Evolutionary conservation across 805 yeast genomes (phyloP).

Genomic region (Pichia nakasei): DNA sequence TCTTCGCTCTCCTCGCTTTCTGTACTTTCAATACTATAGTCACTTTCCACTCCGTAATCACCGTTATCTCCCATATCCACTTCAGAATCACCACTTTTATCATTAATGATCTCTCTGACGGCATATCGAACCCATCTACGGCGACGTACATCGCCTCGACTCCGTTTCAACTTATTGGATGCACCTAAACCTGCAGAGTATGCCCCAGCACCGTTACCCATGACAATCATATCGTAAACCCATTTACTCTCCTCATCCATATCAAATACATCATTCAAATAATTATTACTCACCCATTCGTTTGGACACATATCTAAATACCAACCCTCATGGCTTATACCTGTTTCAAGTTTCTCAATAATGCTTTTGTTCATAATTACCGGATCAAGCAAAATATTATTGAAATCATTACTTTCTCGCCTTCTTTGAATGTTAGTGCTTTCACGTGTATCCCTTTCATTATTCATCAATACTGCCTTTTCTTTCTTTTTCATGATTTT

Average conservation of each 20-base stretch:
- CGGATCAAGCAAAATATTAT: slow-evolving; percentile 7
- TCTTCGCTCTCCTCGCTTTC: not conserved
- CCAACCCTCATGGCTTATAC: slow-evolving; percentile 40
- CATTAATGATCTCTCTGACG: slow-evolving; percentile 16
- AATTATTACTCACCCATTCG: slow-evolving; percentile 50
- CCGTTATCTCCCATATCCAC: not conserved
- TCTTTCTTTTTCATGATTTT: not conserved
- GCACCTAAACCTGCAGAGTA: slow-evolving; percentile 20
- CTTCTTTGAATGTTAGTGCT: slow-evolving; percentile 3
- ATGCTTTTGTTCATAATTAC: slow-evolving; percentile 3
- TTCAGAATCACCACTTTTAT: not conserved
- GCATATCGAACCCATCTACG: slow-evolving; percentile 58
- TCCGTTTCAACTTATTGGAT: slow-evolving; percentile 7
- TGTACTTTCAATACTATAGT: not conserved
- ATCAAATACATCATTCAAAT: slow-evolving; percentile 42
- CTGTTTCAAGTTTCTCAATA: slow-evolving; percentile 10
- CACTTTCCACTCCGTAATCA: not conserved
- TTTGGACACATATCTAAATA: slow-evolving; percentile 53
- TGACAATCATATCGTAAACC: slow-evolving; percentile 57
- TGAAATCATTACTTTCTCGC: slow-evolving; percentile 8
- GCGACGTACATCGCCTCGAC: slow-evolving; percentile 44
- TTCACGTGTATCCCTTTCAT: not conserved
- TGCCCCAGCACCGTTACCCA: slow-evolving; percentile 12
- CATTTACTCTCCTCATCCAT: slow-evolving; percentile 74
- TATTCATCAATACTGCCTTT: not conserved